Evolutionary conservation across 352 stramenopile species (phyloP), one percentile per base, ranked within the genome.

Genomic region (Phytopythium ostracodes): DNA sequence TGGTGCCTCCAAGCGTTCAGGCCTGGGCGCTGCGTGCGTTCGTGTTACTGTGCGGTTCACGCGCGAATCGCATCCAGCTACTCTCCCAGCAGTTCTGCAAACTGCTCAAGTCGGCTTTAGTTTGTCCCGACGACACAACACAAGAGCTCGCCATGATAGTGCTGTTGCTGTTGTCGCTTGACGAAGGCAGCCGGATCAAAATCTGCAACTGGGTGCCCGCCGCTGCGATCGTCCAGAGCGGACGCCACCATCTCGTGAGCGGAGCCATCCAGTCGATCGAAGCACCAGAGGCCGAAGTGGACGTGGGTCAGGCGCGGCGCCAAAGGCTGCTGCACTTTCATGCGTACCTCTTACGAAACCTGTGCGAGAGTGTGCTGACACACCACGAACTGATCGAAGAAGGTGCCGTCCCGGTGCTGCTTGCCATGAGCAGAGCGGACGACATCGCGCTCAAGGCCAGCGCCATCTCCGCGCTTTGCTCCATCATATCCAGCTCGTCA

Each of bases 321-420:
- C 54, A 31, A 58, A 70, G 44, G n/a, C 67, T 86, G 9, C 64
- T 87, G 24, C 82, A 81, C 31, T 64, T 89, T 4, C 73, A 87
- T 38, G 91, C 81, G n/a, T 90, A 77, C 36, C 73, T 93, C 27
- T 43, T 93, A 7, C 78, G 84, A 31, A 89, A 91, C 42, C 59
- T 93, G 18, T 90, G 81, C 56, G 78, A 88, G 31, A 91, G 78
- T 25, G 80, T 88, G 8, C 60, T 89, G 46, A 91, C 79, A 2
- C 83, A 89, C 59, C 84, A 91, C 57, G 78, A 91, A 27, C 67
- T 93, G 5, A 76, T 93, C 29, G 75, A 89, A 53, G 77, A 81
- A 38, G 74, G 69, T 1, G 63, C 61, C 12, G 72, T 91, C n/a
- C 73, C 60, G 0, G 71, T 88, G 9, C 59, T 93, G 25, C 64